phyloP scores from a whole-genome alignment of 2,329 filamentous ascomycete species.

The Dryadomyces sulphureus region DNA sequence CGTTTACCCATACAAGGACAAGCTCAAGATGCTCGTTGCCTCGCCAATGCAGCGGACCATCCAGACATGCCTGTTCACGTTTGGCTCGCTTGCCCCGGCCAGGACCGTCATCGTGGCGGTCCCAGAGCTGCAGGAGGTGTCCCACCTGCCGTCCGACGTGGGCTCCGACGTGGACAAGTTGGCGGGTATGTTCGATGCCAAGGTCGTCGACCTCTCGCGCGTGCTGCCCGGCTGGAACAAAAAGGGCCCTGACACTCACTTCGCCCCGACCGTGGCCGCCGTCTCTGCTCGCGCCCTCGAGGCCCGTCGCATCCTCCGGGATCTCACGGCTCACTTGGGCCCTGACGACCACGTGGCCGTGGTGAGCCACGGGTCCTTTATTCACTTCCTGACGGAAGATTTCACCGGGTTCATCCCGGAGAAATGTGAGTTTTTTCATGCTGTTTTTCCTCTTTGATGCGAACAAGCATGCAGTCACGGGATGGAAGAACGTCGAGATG shows the following conservation, averaged over 20 bases:
- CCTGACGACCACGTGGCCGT: slow-evolving; percentile 52
- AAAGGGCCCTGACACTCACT: slow-evolving; percentile 37
- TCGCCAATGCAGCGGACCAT: slow-evolving; percentile 72
- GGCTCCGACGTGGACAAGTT: slow-evolving; percentile 46
- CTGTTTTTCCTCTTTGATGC: neutral
- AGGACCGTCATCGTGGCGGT: slow-evolving; percentile 45
- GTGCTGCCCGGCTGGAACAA: slow-evolving; percentile 57
- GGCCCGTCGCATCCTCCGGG: slow-evolving; percentile 43
- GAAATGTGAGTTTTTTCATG: neutral
- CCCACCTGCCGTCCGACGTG: slow-evolving; percentile 59
- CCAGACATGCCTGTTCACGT: slow-evolving; percentile 59
- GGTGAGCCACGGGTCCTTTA: slow-evolving; percentile 69
- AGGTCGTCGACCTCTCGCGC: slow-evolving; percentile 44
- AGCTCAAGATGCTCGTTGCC: slow-evolving; percentile 56
- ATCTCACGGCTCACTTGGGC: slow-evolving; percentile 23
- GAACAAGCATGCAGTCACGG: slow-evolving; percentile 37
- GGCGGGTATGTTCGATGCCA: slow-evolving; percentile 38
- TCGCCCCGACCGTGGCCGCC: slow-evolving; percentile 32
- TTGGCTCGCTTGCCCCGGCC: slow-evolving; percentile 37
- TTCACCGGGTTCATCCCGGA: slow-evolving; percentile 44
- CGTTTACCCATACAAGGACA: slow-evolving; percentile 48
- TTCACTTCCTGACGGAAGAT: slow-evolving; percentile 77
- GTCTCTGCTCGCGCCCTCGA: slow-evolving; percentile 46
- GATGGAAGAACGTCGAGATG: slow-evolving; percentile 61
- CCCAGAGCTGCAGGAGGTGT: slow-evolving; percentile 68